Conservation (phyloP, 139 green algal species). For the Chlamydomonas sp. region DNA sequence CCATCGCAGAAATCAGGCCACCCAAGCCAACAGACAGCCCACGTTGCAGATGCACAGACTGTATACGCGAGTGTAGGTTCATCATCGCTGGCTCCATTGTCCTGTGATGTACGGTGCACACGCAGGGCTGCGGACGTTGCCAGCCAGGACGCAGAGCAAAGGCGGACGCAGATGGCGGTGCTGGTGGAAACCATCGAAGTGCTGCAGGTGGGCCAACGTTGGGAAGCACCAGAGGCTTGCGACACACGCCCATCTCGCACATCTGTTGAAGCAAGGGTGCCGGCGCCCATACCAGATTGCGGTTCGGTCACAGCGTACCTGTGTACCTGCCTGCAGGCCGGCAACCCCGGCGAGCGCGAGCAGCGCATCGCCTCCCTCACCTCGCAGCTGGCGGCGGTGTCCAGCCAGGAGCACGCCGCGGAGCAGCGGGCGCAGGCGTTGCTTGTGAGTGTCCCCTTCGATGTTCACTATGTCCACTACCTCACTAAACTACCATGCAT, state of each 20-base stretch:
- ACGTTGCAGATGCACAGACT: too few species aligned
- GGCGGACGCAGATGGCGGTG: slow-evolving; percentile 57
- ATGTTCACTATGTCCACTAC: too few species aligned
- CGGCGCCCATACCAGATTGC: background rate
- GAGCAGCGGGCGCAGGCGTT: slow-evolving; percentile 55
- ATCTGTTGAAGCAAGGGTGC: too few species aligned
- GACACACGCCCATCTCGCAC: too few species aligned
- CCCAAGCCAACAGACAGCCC: too few species aligned
- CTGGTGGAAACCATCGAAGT: slow-evolving; percentile 83
- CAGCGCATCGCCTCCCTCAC: slow-evolving; percentile 73
- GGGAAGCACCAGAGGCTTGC: background rate
- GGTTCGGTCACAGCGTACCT: background rate
- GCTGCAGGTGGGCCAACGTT: slow-evolving; percentile 62
- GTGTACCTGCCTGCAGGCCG: slow-evolving; percentile 48
- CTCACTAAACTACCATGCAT: too few species aligned
- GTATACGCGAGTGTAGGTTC: too few species aligned
- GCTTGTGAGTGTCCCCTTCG: slow-evolving; percentile 29
- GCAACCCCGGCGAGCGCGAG: slow-evolving; percentile 52
- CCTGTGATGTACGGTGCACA: too few species aligned
- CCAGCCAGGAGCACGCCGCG: slow-evolving; percentile 35
- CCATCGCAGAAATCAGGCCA: too few species aligned
- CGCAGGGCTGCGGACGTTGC: slow-evolving; percentile 42
- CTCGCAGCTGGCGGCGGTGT: slow-evolving; percentile 64
- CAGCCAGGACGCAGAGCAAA: slow-evolving; percentile 55
- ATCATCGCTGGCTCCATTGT: too few species aligned